Base-by-base conservation (phyloP, 805 yeast species). In the Scheffersomyces amazonensis region DNA sequence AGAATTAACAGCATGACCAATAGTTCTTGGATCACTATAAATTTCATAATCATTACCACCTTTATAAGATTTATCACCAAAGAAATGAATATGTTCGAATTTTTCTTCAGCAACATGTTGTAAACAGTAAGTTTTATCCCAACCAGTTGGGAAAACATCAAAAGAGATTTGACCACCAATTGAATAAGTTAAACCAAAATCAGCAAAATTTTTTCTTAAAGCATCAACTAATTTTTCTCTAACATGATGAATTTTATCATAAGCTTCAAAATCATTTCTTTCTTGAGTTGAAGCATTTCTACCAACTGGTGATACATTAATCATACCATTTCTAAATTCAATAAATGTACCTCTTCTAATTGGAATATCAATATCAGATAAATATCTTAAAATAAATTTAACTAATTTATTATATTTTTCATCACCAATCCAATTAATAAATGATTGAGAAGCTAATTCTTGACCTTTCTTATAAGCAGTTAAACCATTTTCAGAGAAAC, bases 41-140 rank as follows among this genome's bases (percentile, higher is more conserved):
- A 93, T 93, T 78, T 93, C 99, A 71, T 83, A 93, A 73, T 93
- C 99, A 71, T 93, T 93, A 73, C 99, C 99, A 62, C 99, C 99
- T 71, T 81, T 67, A 76, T 85, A 85, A 50, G 96, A 78, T 78
- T 93, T 93, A 78, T 93, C 99, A 71, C 99, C 99, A 62, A 93
- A 93, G 81, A 93, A 93, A 75, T 93, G 98, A 56, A 93, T 88
- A 54, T 80, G 76, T 58, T 81, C 75, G 73, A 90, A 93, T 49
- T 84, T 81, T 69, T 91, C 96, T 43, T 74, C 66, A 56, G 71
- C 87, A 54, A 93, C 90, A 69, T 91, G 99, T 69, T 84, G 89
- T 62, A 93, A 79, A 69, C 96, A 87, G 75, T 91, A 93, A 46
- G 99, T 93, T 80, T 93, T 93, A 71, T 93, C 99, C 99, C 99